These are phyloP conservation scores for Backusella mclennaniae DNA, from an alignment of 192 early-diverging fungal species.

Conservation along the genomic window DNA sequence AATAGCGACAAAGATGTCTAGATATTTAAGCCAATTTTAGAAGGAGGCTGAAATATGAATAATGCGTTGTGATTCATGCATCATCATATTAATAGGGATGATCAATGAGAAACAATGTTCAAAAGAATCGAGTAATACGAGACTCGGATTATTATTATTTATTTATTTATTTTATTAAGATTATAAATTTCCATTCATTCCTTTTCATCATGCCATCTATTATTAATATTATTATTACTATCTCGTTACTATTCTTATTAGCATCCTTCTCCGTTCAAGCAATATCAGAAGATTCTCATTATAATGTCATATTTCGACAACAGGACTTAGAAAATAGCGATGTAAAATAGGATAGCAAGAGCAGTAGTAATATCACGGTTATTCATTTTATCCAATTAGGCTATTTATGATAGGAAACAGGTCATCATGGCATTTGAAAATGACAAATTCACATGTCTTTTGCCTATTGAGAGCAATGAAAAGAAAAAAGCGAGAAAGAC, in stretches of 20 bases:
- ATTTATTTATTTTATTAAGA: too few relatives aligned
- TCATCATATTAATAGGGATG: too few relatives aligned
- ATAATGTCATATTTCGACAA: not conserved
- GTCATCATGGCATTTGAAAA: not conserved
- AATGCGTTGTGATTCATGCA: too few relatives aligned
- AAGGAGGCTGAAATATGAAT: too few relatives aligned
- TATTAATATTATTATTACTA: not conserved
- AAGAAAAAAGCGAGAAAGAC: constrained; percentile 26
- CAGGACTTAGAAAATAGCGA: not conserved
- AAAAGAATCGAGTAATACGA: too few relatives aligned
- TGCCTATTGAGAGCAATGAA: constrained; percentile 10
- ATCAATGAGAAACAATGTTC: too few relatives aligned
- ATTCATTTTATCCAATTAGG: not conserved
- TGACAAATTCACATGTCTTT: constrained; percentile 3
- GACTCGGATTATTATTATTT: not conserved
- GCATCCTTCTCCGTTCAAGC: not conserved
- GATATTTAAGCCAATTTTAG: too few relatives aligned
- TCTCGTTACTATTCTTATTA: not conserved
- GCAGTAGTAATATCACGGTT: not conserved
- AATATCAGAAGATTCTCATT: not conserved
- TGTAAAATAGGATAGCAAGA: not conserved
- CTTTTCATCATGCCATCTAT: not conserved
- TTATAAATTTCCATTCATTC: not conserved
- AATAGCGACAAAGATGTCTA: too few relatives aligned
- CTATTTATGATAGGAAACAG: not conserved